Evolutionary conservation across 2,329 filamentous ascomycete species (phyloP), one percentile per base, ranked within the genome.

Genomic region (Neophaeococcomyces mojaviensis): DNA sequence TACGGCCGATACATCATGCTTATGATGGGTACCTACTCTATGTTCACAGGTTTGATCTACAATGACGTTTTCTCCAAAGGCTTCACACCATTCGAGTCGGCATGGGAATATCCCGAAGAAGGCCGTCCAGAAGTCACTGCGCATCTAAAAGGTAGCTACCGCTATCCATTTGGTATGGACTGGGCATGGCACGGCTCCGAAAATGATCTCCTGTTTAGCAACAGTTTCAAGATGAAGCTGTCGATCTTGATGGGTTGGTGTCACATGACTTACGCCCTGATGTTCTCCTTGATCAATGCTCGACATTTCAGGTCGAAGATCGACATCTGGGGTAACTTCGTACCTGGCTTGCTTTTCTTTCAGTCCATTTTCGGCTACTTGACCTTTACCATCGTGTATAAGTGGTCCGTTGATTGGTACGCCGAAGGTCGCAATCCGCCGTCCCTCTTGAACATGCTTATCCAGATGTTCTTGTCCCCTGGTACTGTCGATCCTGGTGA

Each of bases 141-240:
- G 33, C 69, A 74, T 34, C 76, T 94, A 48, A 84, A 81, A 58
- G 70, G 79, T 39, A 77, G 77, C 49, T 89, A 96, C 68, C 84
- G 88, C 42, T 98, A 96, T 65, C 90, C 94, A 13, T 95, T 98
- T 61, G 92, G 92, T 56, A 70, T 98, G 50, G 92, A 98, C 63
- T 95, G 84, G 82, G 86, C 84, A 61, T 98, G 92, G 92, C 94
- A 98, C 64, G 88, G 85, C 49, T 85, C 88, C 10, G 90, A 97
- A 60, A 98, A 98, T 60, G 85, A 94, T 50, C 76, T 98, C 16
- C 78, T 98, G 40, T 98, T 98, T 71, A 85, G 81, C 65, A 98
- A 98, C 83, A 94, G 86, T 68, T 94, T 92, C 78, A 98, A 98
- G 82, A 98, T 98, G 92, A 98, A 98, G 76, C 86, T 98, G 70